These are phyloP conservation scores for Calonectria pauciramosa DNA, from an alignment of 2,329 filamentous ascomycete species.

Conservation along the genomic window DNA sequence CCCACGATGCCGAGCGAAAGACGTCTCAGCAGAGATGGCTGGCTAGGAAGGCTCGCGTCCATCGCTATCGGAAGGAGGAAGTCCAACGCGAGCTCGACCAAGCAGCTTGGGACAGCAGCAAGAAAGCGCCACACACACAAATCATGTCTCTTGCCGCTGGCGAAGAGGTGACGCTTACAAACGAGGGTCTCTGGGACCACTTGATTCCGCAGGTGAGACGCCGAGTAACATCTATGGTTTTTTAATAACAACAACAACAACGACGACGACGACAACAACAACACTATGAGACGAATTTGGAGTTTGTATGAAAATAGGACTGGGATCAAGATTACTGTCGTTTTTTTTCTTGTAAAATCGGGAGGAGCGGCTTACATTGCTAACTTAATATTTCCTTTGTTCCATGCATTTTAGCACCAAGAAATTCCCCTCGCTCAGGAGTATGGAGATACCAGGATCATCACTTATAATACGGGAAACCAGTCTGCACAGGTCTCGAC, in stretches of 20 bases:
- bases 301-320: background rate
- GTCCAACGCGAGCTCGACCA: conserved; percentile 53
- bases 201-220: background rate
- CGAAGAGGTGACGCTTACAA: conserved; percentile 58
- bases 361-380: background rate
- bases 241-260: background rate
- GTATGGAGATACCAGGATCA: conserved; percentile 10
- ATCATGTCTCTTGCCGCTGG: conserved; percentile 58
- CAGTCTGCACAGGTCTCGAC: background rate
- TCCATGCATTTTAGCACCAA: background rate
- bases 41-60: conserved; percentile 63
- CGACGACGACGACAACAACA: background rate
- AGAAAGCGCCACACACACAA: conserved; percentile 49
- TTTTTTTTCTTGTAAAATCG: background rate
- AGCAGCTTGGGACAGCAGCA: conserved; percentile 7
- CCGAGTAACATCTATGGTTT: conserved; percentile 10
- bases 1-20: conserved; percentile 73
- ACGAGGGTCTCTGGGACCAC: conserved; percentile 52
- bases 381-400: conserved; percentile 2
- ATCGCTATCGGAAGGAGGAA: conserved; percentile 59
- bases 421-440: background rate
- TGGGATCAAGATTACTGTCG: background rate
- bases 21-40: conserved; percentile 61
- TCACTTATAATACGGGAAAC: background rate
- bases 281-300: background rate